Conservation (phyloP, 2,329 filamentous ascomycete genomes). For the Amauroascus verrucosus region DNA sequence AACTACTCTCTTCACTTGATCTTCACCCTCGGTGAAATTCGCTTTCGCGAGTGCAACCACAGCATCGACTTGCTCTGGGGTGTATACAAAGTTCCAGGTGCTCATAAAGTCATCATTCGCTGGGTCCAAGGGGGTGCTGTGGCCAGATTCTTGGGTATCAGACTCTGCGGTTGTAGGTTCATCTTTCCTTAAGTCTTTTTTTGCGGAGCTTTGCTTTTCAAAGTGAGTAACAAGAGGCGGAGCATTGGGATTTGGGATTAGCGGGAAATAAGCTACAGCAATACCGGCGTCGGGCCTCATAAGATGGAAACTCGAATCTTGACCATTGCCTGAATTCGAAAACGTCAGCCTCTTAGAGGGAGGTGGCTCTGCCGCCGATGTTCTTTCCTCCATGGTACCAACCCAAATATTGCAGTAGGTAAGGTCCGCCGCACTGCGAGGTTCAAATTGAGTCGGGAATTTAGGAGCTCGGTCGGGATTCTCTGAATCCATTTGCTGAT, state of each 20-base stretch:
- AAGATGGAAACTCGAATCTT: constrained; percentile 56
- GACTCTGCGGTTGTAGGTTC: constrained; percentile 27
- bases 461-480: constrained; percentile 29
- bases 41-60: constrained; percentile 72
- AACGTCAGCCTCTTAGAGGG: constrained; percentile 42
- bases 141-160: constrained; percentile 37
- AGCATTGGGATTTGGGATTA: constrained; percentile 60
- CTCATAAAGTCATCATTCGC: constrained; percentile 74
- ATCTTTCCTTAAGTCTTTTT: background rate
- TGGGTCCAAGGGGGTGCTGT: constrained; percentile 63
- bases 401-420: constrained; percentile 88
- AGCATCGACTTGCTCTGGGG: constrained; percentile 74
- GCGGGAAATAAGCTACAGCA: constrained; percentile 79
- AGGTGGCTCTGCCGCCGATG: constrained; percentile 44
- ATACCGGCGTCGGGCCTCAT: constrained; percentile 73
- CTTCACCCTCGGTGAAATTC: constrained; percentile 75
- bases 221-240: constrained; percentile 18
- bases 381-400: constrained; percentile 66
- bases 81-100: constrained; percentile 98
- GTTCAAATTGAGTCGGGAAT: constrained; percentile 16
- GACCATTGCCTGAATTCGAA: constrained; percentile 44
- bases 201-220: constrained; percentile 8
- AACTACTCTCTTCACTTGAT: constrained; percentile 67
- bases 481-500: constrained; percentile 37
- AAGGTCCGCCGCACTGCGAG: constrained; percentile 42